phyloP scores from a whole-genome alignment of 495 filamentous ascomycete genomes.

The Penicillium waksmanii region DNA sequence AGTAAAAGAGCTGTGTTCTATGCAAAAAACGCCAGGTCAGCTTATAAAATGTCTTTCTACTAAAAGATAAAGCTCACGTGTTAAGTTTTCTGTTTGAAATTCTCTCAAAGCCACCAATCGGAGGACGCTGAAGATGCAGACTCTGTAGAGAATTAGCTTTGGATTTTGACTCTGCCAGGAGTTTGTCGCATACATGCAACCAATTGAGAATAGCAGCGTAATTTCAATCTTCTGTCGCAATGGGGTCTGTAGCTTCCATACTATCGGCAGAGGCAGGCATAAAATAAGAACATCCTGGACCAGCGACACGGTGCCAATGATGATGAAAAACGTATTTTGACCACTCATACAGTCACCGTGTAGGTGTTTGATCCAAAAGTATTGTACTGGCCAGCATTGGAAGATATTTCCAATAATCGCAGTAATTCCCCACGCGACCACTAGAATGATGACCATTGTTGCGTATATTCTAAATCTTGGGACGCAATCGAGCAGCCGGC shows the following conservation, averaged over 20 bases:
- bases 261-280: slow-evolving; percentile 34
- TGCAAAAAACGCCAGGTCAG: neutral
- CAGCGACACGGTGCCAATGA: slow-evolving; percentile 28
- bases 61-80: slow-evolving; percentile 20
- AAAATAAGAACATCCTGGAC: slow-evolving; percentile 32
- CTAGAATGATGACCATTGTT: slow-evolving; percentile 23
- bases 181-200: slow-evolving; percentile 27
- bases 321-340: slow-evolving; percentile 22
- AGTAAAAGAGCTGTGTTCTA: slow-evolving; percentile 35
- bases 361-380: slow-evolving; percentile 35
- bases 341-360: slow-evolving; percentile 33
- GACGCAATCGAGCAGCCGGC: slow-evolving; percentile 27
- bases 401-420: slow-evolving; percentile 33
- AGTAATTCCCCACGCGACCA: slow-evolving; percentile 28
- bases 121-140: slow-evolving; percentile 33
- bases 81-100: slow-evolving; percentile 24
- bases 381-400: slow-evolving; percentile 37
- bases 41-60: neutral
- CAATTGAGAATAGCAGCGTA: slow-evolving; percentile 33
- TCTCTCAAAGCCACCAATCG: slow-evolving; percentile 27
- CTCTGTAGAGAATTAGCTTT: slow-evolving; percentile 17
- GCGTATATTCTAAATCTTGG: slow-evolving; percentile 13
- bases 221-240: slow-evolving; percentile 34
- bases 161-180: neutral
- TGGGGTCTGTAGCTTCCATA: slow-evolving; percentile 38